Percentiles rank a stretch among this genome's conserved stretches.
Evolutionary conservation across 1,284 basidiomycete genomes (phyloP).

Genomic region (Amylostereum chailletii): DNA sequence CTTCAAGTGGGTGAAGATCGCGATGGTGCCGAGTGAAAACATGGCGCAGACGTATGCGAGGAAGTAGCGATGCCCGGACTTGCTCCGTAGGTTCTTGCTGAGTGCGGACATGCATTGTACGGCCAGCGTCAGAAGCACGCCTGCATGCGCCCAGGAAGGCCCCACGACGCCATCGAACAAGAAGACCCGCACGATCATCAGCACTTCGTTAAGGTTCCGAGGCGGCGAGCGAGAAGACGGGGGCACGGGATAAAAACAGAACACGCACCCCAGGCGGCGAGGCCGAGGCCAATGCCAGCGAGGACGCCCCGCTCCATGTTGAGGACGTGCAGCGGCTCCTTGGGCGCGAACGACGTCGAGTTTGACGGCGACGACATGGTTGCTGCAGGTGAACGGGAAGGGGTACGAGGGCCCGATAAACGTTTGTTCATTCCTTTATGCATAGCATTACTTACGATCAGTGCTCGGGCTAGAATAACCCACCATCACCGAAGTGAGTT

Average conservation of each 20-base stretch:
- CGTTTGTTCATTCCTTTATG: too few relatives aligned
- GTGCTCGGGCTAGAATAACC: too few relatives aligned
- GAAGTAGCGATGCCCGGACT: neutral
- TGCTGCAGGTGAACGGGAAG: too few relatives aligned
- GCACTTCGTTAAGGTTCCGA: neutral
- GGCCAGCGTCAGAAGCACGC: neutral
- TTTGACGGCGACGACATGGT: too few relatives aligned
- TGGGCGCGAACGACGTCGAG: neutral
- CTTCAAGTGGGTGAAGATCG: neutral
- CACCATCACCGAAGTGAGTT: too few relatives aligned
- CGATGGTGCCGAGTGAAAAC: neutral
- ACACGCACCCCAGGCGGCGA: neutral
- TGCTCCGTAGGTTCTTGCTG: neutral
- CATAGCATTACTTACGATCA: too few relatives aligned
- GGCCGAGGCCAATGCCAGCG: neutral
- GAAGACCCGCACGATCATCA: neutral
- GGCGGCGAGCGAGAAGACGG: too few relatives aligned
- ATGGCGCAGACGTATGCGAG: neutral
- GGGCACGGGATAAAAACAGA: neutral
- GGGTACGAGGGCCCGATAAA: too few relatives aligned
- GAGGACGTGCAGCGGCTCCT: neutral
- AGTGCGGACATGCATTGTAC: neutral
- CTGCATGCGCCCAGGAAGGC: neutral
- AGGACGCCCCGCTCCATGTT: neutral
- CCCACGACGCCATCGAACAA: too few relatives aligned